A percentile compares a stretch with the other conserved stretches of the same genome.
phyloP scores from a whole-genome alignment of 129 eudicot genomes.

The Apium graveolens region DNA sequence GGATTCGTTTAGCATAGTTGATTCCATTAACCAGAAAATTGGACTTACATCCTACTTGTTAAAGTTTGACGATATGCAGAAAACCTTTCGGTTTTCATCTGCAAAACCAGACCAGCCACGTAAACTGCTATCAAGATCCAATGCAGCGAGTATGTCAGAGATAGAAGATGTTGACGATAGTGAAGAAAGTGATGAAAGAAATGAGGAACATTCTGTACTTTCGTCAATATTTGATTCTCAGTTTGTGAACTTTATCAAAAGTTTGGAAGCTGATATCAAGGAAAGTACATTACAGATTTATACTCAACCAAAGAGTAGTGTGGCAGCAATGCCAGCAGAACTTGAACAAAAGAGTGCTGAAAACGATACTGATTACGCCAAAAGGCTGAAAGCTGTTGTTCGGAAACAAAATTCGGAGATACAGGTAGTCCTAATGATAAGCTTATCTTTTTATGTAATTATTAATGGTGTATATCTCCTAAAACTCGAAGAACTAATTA shows the following conservation, averaged over 20 bases:
- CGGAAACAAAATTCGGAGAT: slow-evolving; percentile 81
- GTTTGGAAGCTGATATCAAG: slow-evolving; percentile 56
- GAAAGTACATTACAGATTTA: slow-evolving; percentile 64
- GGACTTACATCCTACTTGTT: slow-evolving; percentile 71
- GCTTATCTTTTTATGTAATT: neutral
- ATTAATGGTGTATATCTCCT: neutral
- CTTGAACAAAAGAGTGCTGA: slow-evolving; percentile 68
- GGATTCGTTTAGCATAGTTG: slow-evolving; percentile 73
- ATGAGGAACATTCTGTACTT: slow-evolving; percentile 71
- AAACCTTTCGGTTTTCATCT: slow-evolving; percentile 57
- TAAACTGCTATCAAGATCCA: slow-evolving; percentile 68
- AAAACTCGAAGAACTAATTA: neutral
- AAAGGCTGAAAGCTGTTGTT: slow-evolving; percentile 64
- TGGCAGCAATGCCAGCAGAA: slow-evolving; percentile 85
- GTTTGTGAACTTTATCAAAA: slow-evolving; percentile 49
- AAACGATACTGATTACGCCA: slow-evolving; percentile 55
- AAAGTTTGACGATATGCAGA: slow-evolving; percentile 84
- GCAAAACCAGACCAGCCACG: slow-evolving; percentile 48
- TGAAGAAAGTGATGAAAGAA: slow-evolving; percentile 36
- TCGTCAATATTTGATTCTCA: slow-evolving; percentile 55
- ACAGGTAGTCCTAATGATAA: slow-evolving; percentile 47
- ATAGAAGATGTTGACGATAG: slow-evolving; percentile 63
- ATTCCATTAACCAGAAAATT: slow-evolving; percentile 75
- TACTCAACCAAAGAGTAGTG: slow-evolving; percentile 76
- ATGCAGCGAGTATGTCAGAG: slow-evolving; percentile 78